Base-by-base conservation (phyloP, 2,329 filamentous ascomycete species). In the Exophiala aquamarina region DNA sequence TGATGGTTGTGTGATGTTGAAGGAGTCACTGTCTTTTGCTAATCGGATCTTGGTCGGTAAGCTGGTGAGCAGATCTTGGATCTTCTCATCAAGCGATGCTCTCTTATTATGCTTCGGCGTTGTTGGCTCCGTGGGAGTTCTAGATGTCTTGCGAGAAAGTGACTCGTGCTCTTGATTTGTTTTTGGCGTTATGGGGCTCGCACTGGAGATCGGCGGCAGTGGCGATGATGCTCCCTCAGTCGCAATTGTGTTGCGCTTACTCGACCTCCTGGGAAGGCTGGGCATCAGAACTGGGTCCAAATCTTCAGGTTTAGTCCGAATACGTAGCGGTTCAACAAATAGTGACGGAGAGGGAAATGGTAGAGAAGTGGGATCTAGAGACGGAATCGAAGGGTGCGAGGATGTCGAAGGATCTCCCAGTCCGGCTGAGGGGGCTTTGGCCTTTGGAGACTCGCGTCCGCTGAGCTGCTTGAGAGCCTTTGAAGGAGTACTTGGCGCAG, bases 11-110 rank as follows among this genome's bases (percentile, higher is more conserved):
- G 49, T 32, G n/a, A 37, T 59, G 59, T 15, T 55, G 57, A 44
- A 66, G 61, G n/a, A 52, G 38, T 55, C 59, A 64, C 50, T 54
- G 46, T 66, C 64, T 32, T 74, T 71, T 2, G 70, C 67, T 33
- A 96, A 75, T 41, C 83, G 84, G 59, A 97, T 94, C 52, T 84
- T 83, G 23, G 85, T 84, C 2, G 89, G 89, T 52, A 94, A 87
- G 15, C 78, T 85, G 48, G 82, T 82, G 31, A 94, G 77, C 47
- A 94, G 87, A 41, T 86, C 81, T 61, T 81, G 86, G 39, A 95
- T 91, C 63, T 91, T 89, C 53, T 84, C 81, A 56, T 89, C 87
- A 11, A 95, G 75, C 80, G 55, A 89, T 83, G 56, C 58, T 41
- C 21, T 35, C 29, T 19, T 38, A 13, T 33, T 47, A 17, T 32